These are phyloP conservation scores for Saccharomyces paradoxus DNA, from an alignment of 805 yeast species.

Conservation along the genomic window DNA sequence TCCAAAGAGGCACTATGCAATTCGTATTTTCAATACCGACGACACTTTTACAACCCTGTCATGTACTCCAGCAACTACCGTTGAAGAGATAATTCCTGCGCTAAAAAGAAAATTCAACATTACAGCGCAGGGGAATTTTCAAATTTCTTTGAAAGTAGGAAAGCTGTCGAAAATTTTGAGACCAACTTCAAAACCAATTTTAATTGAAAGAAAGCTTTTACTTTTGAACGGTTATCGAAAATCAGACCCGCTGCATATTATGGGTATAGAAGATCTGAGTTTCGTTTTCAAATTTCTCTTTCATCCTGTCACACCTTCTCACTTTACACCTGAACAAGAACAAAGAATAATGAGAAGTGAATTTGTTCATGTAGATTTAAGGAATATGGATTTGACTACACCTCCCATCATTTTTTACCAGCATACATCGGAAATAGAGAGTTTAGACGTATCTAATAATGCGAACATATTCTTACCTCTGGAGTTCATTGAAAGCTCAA, in stretches of 20 bases:
- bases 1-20: slow-evolving; percentile 29
- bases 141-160: slow-evolving; percentile 68
- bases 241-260: slow-evolving; percentile 64
- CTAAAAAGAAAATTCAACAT: slow-evolving; percentile 73
- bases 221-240: slow-evolving; percentile 71
- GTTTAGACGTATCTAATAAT: slow-evolving; percentile 75
- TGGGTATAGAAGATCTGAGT: slow-evolving; percentile 79
- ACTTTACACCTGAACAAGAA: slow-evolving; percentile 61
- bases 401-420: slow-evolving; percentile 78
- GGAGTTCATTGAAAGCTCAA: slow-evolving; percentile 78
- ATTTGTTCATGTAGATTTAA: slow-evolving; percentile 64
- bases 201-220: slow-evolving; percentile 65
- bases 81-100: slow-evolving; percentile 60
- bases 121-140: slow-evolving; percentile 62
- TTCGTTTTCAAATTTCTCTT: slow-evolving; percentile 75
- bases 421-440: slow-evolving; percentile 71
- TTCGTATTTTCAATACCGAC: slow-evolving; percentile 78
- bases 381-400: slow-evolving; percentile 66
- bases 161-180: slow-evolving; percentile 66
- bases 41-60: slow-evolving; percentile 74
- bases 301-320: slow-evolving; percentile 53
- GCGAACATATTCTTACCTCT: slow-evolving; percentile 77
- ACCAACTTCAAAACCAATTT: slow-evolving; percentile 65
- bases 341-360: slow-evolving; percentile 48
- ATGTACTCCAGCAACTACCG: slow-evolving; percentile 70